phyloP scores from a whole-genome alignment of 2,329 filamentous ascomycete genomes.

The Penicillium olsonii region DNA sequence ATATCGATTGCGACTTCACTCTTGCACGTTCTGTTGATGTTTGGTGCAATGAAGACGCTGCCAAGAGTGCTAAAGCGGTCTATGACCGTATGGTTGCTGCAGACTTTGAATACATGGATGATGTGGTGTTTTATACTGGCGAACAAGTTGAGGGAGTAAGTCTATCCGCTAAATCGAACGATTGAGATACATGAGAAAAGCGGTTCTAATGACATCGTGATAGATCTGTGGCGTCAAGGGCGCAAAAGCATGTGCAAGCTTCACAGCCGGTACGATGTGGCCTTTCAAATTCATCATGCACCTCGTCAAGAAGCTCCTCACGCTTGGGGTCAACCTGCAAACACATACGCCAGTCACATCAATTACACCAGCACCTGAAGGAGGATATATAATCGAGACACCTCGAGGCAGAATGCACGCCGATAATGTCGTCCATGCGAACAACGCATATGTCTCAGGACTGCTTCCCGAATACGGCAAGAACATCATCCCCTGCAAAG shows the following conservation, averaged over 20 bases:
- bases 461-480: constrained; percentile 70
- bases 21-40: constrained; percentile 47
- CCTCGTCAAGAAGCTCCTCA: constrained; percentile 62
- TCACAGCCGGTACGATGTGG: constrained; percentile 41
- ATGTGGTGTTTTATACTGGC: constrained; percentile 30
- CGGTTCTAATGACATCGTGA: neutral
- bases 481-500: constrained; percentile 77
- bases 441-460: constrained; percentile 80
- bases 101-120: constrained; percentile 34
- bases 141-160: constrained; percentile 34
- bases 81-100: constrained; percentile 35
- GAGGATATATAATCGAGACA: constrained; percentile 56
- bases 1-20: constrained; percentile 49
- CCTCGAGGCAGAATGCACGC: constrained; percentile 66
- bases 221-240: constrained; percentile 44
- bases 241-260: constrained; percentile 40
- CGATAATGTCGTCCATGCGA: constrained; percentile 71
- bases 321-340: constrained; percentile 54
- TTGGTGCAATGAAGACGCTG: constrained; percentile 38
- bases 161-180: neutral
- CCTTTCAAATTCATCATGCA: constrained; percentile 82
- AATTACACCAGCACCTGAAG: constrained; percentile 45
- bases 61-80: constrained; percentile 26
- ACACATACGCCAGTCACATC: constrained; percentile 51
- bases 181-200: neutral